These are phyloP conservation scores for Dipteronia dyeriana DNA, from an alignment of 345 rosid species.

Conservation along the genomic window DNA sequence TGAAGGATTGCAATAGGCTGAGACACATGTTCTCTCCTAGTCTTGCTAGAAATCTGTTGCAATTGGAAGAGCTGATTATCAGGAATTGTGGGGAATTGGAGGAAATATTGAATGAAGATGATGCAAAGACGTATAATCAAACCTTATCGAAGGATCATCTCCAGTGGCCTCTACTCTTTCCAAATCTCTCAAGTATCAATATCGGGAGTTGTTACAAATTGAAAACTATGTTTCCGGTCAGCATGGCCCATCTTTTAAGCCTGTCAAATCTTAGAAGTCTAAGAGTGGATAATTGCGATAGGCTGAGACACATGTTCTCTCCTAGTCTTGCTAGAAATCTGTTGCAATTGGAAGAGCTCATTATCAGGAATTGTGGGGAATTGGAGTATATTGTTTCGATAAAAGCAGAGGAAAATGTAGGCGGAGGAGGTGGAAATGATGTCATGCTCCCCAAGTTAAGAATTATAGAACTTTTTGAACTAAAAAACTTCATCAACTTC, in stretches of 20 bases:
- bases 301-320: not conserved
- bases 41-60: constrained; percentile 3
- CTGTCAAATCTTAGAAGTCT: not conserved
- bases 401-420: not conserved
- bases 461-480: not conserved
- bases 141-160: too few relatives aligned
- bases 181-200: too few relatives aligned
- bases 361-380: rapidly evolving
- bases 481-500: not conserved
- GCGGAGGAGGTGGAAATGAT: not conserved
- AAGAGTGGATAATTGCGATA: rapidly evolving
- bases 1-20: too few relatives aligned
- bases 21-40: not conserved
- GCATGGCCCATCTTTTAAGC: not conserved
- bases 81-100: rapidly evolving
- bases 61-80: rapidly evolving
- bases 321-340: not conserved
- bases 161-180: too few relatives aligned
- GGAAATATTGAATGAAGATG: not conserved
- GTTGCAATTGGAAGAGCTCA: not conserved
- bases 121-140: too few relatives aligned
- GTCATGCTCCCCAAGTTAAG: constrained; percentile 7
- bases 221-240: too few relatives aligned
- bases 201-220: rapidly evolving
- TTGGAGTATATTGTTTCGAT: too few relatives aligned